These are phyloP conservation scores for Colletotrichum tanaceti DNA, from an alignment of 2,329 filamentous ascomycete genomes.

Conservation along the genomic window DNA sequence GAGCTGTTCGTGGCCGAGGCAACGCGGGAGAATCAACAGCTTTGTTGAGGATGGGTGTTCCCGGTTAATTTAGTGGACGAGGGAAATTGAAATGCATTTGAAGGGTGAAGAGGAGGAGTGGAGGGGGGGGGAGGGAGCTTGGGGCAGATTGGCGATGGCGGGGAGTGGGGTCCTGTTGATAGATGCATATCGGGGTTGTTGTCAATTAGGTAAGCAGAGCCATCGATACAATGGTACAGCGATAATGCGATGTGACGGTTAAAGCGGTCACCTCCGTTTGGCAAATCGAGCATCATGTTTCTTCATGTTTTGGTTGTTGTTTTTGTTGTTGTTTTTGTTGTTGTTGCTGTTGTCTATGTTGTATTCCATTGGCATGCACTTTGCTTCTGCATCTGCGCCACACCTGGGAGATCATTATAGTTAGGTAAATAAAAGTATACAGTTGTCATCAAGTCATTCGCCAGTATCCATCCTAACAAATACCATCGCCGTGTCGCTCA, in stretches of 20 bases:
- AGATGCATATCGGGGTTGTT: neutral
- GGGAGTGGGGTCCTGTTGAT: neutral
- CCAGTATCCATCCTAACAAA: neutral
- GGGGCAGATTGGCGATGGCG: constrained; percentile 11
- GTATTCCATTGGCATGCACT: constrained; percentile 1
- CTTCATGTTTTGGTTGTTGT: too few species aligned
- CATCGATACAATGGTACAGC: too few species aligned
- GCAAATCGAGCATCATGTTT: too few species aligned
- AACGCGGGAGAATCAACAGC: neutral
- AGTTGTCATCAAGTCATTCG: constrained; percentile 33
- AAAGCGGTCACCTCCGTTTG: too few species aligned
- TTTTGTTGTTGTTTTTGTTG: too few species aligned
- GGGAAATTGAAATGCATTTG: too few species aligned
- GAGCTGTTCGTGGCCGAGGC: constrained; percentile 15
- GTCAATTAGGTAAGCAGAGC: too few species aligned
- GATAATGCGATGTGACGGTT: too few species aligned
- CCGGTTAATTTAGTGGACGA: neutral
- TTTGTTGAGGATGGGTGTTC: constrained; percentile 11
- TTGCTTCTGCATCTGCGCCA: neutral
- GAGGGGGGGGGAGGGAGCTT: neutral
- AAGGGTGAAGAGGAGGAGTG: neutral
- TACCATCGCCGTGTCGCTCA: neutral
- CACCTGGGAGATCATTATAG: constrained; percentile 23
- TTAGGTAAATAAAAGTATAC: constrained; percentile 9
- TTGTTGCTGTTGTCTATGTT: neutral